phyloP scores from a whole-genome alignment of 345 rosid species.

The Geranium rotundifolium region DNA sequence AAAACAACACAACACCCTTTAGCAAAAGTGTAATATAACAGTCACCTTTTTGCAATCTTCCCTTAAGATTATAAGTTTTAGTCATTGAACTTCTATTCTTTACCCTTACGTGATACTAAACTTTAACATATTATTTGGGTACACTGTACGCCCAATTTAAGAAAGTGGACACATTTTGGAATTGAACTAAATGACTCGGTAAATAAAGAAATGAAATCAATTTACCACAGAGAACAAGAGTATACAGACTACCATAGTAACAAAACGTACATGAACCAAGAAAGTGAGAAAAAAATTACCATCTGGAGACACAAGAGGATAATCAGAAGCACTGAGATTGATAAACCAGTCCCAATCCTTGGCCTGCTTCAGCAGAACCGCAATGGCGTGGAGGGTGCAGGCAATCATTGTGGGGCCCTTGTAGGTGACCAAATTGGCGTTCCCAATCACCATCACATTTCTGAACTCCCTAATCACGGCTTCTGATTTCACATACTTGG shows the following conservation, averaged over 20 bases:
- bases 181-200: too few species aligned
- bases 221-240: background rate
- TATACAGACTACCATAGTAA: background rate
- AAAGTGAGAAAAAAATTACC: conserved; percentile 29
- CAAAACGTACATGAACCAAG: background rate
- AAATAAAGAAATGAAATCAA: too few species aligned
- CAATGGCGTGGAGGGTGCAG: conserved; percentile 55
- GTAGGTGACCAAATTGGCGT: conserved; percentile 64
- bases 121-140: too few species aligned
- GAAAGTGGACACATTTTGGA: too few species aligned
- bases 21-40: too few species aligned
- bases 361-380: conserved; percentile 62
- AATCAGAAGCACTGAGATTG: conserved; percentile 72
- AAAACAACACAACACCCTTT: too few species aligned
- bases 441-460: conserved; percentile 81
- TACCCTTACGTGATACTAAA: too few species aligned
- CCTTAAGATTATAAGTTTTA: too few species aligned
- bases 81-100: too few species aligned
- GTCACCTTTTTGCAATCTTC: too few species aligned
- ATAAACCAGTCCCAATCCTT: conserved; percentile 90
- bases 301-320: conserved; percentile 86
- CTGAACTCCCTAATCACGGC: conserved; percentile 32
- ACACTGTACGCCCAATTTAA: too few species aligned
- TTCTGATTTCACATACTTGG: conserved; percentile 64
- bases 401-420: conserved; percentile 87